Evolutionary conservation across 2,329 filamentous ascomycete genomes (phyloP), one percentile per base, ranked within the genome.

Genomic region (Colletotrichum eleusines): DNA sequence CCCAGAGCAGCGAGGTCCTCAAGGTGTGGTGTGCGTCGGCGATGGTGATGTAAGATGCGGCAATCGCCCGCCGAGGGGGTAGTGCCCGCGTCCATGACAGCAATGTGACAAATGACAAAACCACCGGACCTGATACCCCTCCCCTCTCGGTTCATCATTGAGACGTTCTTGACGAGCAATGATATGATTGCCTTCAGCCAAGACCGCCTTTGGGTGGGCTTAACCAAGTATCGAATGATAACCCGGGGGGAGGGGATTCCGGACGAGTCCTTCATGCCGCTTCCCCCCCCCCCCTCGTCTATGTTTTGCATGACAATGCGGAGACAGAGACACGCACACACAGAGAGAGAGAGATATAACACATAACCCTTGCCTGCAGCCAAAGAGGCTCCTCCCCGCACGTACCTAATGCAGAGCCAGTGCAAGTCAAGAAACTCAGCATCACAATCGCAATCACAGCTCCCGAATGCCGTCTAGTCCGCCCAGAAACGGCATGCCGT

Each of bases 1-100:
- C 11, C 8, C 26, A 42, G 40, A 11, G 23, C 9, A 18, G 11
- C 33, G 18, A 18, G 20, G 4, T 8, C 16, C 40, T 16, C 5
- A 16, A 9, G 2, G 38, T 18, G 40, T 40, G 12, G 38, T 16
- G 40, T 42, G 16, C 6, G 40, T 44, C 18, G 33, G 28, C 26
- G 54, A 58, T 26, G 44, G 42, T 70, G 63, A 70, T 67, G 68
- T 67, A 67, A 70, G 68, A 70, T 62, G 57, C 63, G 51, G 63
- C 63, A 57, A 70, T 62, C 50, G 50, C 51, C 68, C 57, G 55
- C 46, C 62, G 16, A n/a, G 59, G 59, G 59, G 38, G 14, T n/a
- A 14, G 42, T 33, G 31, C n/a, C 44, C 59, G 28, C 59, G 59
- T 62, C 33, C 58, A 61, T 50, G 58, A 16, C 42, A 50, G 23